Conservation (phyloP, 164 flowering plant genomes). For the Annona cherimola region DNA sequence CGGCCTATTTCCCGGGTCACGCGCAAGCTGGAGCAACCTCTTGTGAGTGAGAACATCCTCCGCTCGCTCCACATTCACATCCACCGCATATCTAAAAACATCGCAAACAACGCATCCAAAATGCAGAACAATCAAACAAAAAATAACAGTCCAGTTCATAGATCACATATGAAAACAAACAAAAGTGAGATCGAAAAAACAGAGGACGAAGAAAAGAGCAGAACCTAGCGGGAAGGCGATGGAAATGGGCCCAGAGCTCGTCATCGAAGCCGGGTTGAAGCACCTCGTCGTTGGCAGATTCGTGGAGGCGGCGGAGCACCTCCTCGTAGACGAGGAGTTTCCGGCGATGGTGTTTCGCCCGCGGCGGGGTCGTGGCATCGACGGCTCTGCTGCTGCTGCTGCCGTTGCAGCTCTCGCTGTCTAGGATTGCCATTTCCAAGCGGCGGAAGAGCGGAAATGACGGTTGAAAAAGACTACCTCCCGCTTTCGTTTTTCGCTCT, state of each 20-base stretch:
- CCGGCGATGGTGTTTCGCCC: constrained; percentile 39
- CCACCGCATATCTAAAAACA: constrained; percentile 75
- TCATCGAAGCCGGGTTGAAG: constrained; percentile 55
- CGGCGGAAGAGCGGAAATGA: background rate
- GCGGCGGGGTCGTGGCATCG: constrained; percentile 38
- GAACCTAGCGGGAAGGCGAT: constrained; percentile 67
- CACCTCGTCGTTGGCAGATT: constrained; percentile 37
- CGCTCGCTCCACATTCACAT: constrained; percentile 93
- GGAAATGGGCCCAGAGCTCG: constrained; percentile 75
- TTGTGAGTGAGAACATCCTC: constrained; percentile 91
- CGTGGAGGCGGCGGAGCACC: constrained; percentile 64
- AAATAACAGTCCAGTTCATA: background rate
- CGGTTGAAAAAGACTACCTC: background rate
- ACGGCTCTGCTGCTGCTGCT: constrained; percentile 85
- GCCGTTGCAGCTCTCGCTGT: constrained; percentile 65
- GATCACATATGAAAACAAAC: background rate
- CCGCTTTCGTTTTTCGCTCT: background rate
- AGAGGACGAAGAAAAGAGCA: background rate
- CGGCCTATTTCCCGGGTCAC: constrained; percentile 60
- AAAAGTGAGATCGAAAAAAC: background rate
- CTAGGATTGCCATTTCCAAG: constrained; percentile 57
- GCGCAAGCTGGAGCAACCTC: constrained; percentile 66
- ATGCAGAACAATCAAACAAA: background rate
- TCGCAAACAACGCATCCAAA: background rate
- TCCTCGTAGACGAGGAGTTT: constrained; percentile 63